Base-by-base conservation (phyloP, 2,329 filamentous ascomycete genomes). In the Colletotrichum sp. region DNA sequence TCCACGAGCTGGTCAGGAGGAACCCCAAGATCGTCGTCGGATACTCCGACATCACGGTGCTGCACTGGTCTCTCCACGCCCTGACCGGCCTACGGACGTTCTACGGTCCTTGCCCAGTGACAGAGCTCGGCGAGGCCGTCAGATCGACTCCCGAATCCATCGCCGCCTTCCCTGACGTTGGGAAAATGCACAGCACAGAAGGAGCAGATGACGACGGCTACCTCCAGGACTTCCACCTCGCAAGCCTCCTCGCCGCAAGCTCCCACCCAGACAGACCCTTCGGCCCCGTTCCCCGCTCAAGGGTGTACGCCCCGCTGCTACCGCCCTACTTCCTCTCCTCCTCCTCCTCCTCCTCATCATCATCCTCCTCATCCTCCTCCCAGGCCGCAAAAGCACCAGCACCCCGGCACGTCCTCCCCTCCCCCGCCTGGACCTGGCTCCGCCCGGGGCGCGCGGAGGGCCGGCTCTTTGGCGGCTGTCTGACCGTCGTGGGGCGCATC, bases 21-120 rank as follows among this genome's bases (percentile, higher is more conserved):
- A 80, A 84, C 61, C 86, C 86, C 39, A 87, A 87, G 80, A 81
- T 87, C 24, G 80, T 87, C 2, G 82, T 87, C 18, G 86, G 86
- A 3, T 86, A 82, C 71, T 86, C 84, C 2, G 86, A 87, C 71
- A 87, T 87, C 68, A 85, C 84, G 1, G 81, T 83, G 36, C 72
- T 87, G 43, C 86, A 87, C 79, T 87, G 86, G 86, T 83, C 84
- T 65, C 78, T 87, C 39, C 75, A 85, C 74, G 82, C 82, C 2
- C 30, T 80, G 13, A 80, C 84, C 1, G 86, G 86, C 1, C 79
- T 87, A 43, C 84, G 85, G 55, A 87, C 86, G 6, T 87, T 87
- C 68, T 87, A 87, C 78, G 86, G 86, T 0, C 86, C 86, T 4
- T 81, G 83, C 5, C 79, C 82, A 3, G 81, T 87, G 63, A 80